A percentile compares a stretch with the other conserved stretches of the same genome.
These are phyloP conservation scores for Colletotrichum gigasporum DNA, from an alignment of 2,329 filamentous ascomycete species.

Conservation along the genomic window DNA sequence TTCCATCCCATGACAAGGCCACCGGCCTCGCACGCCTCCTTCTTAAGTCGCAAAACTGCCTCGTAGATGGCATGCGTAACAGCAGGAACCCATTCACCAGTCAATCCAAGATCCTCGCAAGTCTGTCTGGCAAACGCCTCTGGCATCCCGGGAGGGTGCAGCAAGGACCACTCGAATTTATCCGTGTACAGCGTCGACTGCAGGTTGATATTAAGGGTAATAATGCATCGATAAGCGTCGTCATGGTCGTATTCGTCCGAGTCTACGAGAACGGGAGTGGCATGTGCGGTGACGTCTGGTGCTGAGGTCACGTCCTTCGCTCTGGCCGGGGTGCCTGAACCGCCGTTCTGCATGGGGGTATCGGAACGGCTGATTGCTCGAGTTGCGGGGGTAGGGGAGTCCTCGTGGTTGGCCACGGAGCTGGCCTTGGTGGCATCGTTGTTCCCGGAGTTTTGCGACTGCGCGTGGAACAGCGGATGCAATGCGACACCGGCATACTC, in stretches of 20 bases:
- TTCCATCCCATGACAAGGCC: constrained; percentile 82
- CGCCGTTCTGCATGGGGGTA: constrained; percentile 65
- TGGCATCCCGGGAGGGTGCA: constrained; percentile 90
- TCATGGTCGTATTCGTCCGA: constrained; percentile 86
- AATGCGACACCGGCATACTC: constrained; percentile 95
- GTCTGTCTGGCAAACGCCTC: constrained; percentile 93
- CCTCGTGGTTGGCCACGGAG: constrained; percentile 45
- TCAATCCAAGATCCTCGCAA: constrained; percentile 88
- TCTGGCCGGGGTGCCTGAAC: constrained; percentile 60
- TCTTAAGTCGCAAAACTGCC: constrained; percentile 89
- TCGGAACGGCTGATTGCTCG: constrained; percentile 58
- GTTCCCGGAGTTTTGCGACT: constrained; percentile 40
- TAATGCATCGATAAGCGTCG: constrained; percentile 93
- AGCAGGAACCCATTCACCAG: constrained; percentile 92
- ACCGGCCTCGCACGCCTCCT: constrained; percentile 93
- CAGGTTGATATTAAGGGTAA: constrained; percentile 90
- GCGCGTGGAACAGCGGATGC: constrained; percentile 87
- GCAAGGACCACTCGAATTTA: constrained; percentile 96
- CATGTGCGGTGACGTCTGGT: constrained; percentile 73
- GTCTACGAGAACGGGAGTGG: constrained; percentile 69
- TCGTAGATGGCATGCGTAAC: constrained; percentile 98
- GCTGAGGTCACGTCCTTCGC: constrained; percentile 50
- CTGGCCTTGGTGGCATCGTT: constrained; percentile 42
- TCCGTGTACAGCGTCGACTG: constrained; percentile 93
- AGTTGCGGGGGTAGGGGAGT: constrained; percentile 47